Percentiles rank a stretch among this genome's conserved stretches.
These are phyloP conservation scores for Tagetes patula DNA, from an alignment of 129 eudicot species.

Conservation along the genomic window DNA sequence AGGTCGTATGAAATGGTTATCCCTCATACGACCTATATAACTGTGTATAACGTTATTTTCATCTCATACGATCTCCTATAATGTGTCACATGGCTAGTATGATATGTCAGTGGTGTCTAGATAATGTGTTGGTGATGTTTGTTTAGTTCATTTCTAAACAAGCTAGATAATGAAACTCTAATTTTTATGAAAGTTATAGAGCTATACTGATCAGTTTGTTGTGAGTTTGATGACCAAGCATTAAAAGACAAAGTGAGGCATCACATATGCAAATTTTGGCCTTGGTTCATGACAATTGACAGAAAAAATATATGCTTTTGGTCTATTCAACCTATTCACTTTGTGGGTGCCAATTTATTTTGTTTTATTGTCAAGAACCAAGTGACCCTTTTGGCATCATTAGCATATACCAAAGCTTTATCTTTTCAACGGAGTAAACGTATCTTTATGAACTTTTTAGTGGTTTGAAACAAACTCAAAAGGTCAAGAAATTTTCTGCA, in stretches of 20 bases:
- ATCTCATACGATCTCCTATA: too few relatives aligned
- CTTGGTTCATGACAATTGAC: constrained; percentile 33
- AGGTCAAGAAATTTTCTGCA: constrained; percentile 85
- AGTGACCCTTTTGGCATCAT: constrained; percentile 31
- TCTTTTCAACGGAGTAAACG: neutral
- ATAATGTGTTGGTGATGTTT: too few relatives aligned
- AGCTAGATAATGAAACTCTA: too few relatives aligned
- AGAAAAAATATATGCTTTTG: constrained; percentile 35
- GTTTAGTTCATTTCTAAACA: too few relatives aligned
- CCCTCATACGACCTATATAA: too few relatives aligned
- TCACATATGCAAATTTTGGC: constrained; percentile 41
- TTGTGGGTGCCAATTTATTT: constrained; percentile 29
- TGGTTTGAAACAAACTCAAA: constrained; percentile 85
- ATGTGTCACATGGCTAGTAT: too few relatives aligned
- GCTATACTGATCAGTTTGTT: constrained; percentile 27
- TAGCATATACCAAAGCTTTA: constrained; percentile 8
- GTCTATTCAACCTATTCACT: constrained; percentile 6
- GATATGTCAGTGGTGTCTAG: too few relatives aligned
- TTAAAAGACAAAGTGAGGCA: constrained; percentile 95
- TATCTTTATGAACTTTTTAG: constrained; percentile 36
- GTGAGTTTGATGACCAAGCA: constrained; percentile 35
- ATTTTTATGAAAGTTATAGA: too few relatives aligned
- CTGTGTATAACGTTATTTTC: too few relatives aligned
- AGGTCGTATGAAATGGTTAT: too few relatives aligned
- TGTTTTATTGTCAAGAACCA: constrained; percentile 8